Base-by-base conservation (phyloP, 2,329 filamentous ascomycete species). In the Ophiostoma angusticollis region DNA sequence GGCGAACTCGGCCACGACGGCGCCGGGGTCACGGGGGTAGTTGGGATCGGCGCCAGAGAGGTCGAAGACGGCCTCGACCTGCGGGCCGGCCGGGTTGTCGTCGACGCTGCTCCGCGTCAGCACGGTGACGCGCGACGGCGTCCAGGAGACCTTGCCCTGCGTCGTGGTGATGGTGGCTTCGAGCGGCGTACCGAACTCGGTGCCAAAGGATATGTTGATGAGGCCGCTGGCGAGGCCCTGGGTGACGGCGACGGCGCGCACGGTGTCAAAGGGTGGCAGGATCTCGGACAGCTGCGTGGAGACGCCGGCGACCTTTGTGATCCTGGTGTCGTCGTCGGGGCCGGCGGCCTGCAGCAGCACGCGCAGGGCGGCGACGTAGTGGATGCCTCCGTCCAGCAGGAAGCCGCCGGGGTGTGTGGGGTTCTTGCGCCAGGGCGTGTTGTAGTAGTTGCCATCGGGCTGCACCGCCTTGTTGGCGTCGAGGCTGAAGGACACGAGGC, bases 331-430 rank as follows among this genome's bases (percentile, higher is more conserved):
- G 30, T 14, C 21, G 6, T 21, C 11, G 7, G 30, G 17, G 16
- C 22, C 16, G 4, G 62, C 60, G 0, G 57, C 44, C 14, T 64
- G 62, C 2, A 85, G 59, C 30, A 87, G 52, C 23, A 71, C 54
- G 13, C 81, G 64, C 35, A 78, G 65, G 0, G 60, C 75, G 7
- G 81, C 81, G 6, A 77, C 63, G 44, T 73, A 78, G 56, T 87
- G 83, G 19, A 87, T 79, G 31, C 83, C 82, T 12, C 74, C 80
- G 51, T 87, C 82, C 2, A 87, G 70, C 39, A 86, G 55, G 53
- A 85, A 86, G 0, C 83, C 82, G 39, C 82, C 83, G 57, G 85
- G 80, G 53, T 84, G 72, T 37, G 70, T 64, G 1, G 82, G 81
- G 40, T 61, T 68, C 55, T 78, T 79, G 39, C 83, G 74, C 83